Conservation (phyloP, 1,139 yeast genomes). For the Magnusiomyces suaveolens region DNA sequence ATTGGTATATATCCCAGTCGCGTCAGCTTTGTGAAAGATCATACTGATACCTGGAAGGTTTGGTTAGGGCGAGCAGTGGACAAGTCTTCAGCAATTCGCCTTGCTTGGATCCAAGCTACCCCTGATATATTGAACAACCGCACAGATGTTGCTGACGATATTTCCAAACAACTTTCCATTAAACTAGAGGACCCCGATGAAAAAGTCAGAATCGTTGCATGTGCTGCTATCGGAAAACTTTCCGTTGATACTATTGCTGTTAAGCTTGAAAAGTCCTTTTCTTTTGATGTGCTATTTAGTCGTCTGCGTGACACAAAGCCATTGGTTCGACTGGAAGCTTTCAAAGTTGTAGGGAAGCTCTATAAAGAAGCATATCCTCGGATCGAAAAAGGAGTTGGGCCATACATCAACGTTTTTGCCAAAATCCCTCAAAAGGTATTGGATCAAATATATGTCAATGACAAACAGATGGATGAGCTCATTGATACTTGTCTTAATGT, state of each 20-base stretch:
- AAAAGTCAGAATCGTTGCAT: slow-evolving; percentile 56
- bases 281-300: not conserved
- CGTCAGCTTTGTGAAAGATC: slow-evolving; percentile 50
- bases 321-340: slow-evolving; percentile 55
- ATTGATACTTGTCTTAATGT: slow-evolving; percentile 59
- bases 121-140: slow-evolving; percentile 39
- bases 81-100: slow-evolving; percentile 52
- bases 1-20: slow-evolving; percentile 42
- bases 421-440: slow-evolving; percentile 61
- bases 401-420: slow-evolving; percentile 26
- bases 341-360: slow-evolving; percentile 46
- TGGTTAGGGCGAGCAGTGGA: slow-evolving; percentile 77
- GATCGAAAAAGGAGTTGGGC: slow-evolving; percentile 14
- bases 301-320: slow-evolving; percentile 39
- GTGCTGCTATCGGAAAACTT: slow-evolving; percentile 37
- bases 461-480: slow-evolving; percentile 52
- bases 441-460: slow-evolving; percentile 67
- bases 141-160: slow-evolving; percentile 41
- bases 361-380: slow-evolving; percentile 35
- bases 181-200: slow-evolving; percentile 71
- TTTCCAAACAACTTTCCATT: slow-evolving; percentile 52
- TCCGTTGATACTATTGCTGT: slow-evolving; percentile 34
- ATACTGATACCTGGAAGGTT: slow-evolving; percentile 51
- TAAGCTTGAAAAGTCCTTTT: slow-evolving; percentile 8
- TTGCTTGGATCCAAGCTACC: slow-evolving; percentile 58